Percentiles rank a stretch among this genome's conserved stretches.
Evolutionary conservation across 2,329 filamentous ascomycete genomes (phyloP).

Genomic region (Aureobasidium sp.): DNA sequence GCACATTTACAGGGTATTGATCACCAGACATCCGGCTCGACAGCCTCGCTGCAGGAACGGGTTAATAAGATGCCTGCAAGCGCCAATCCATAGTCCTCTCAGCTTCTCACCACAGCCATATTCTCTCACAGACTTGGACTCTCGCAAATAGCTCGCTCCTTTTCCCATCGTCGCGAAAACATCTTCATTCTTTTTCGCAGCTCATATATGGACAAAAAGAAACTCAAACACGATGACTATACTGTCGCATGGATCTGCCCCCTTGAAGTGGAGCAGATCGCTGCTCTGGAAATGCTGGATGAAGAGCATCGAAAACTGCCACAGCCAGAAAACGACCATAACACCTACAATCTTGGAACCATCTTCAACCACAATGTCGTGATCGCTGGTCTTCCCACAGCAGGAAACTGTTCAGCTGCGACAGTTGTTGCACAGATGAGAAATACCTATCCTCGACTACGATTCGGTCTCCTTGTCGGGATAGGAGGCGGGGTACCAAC

Average conservation of each 20-base stretch:
- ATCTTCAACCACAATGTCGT: constrained; percentile 18
- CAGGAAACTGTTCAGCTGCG: constrained; percentile 13
- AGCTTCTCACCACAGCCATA: not conserved
- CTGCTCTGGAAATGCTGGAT: constrained; percentile 21
- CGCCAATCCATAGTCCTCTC: not conserved
- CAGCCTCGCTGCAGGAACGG: not conserved
- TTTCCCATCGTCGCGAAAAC: not conserved
- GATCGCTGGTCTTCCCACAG: not conserved
- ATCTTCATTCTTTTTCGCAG: too few relatives aligned
- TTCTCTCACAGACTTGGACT: not conserved
- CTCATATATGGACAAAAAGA: not conserved
- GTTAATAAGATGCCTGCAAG: not conserved
- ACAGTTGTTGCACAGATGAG: constrained; percentile 12
- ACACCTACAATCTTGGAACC: constrained; percentile 17
- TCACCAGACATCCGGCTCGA: too few relatives aligned
- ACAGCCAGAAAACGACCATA: constrained; percentile 9
- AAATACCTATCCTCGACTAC: constrained; percentile 2
- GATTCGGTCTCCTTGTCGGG: constrained; percentile 18
- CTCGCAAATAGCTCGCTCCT: not conserved
- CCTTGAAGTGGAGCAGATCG: constrained; percentile 19
- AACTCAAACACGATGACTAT: constrained; percentile 19
- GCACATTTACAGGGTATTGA: too few relatives aligned
- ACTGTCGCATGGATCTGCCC: constrained; percentile 23
- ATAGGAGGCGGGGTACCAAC: constrained; percentile 17
- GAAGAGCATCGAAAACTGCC: constrained; percentile 14